Evolutionary conservation across 2,329 filamentous ascomycete genomes (phyloP).

Genomic region (Ophiostoma perfectum): DNA sequence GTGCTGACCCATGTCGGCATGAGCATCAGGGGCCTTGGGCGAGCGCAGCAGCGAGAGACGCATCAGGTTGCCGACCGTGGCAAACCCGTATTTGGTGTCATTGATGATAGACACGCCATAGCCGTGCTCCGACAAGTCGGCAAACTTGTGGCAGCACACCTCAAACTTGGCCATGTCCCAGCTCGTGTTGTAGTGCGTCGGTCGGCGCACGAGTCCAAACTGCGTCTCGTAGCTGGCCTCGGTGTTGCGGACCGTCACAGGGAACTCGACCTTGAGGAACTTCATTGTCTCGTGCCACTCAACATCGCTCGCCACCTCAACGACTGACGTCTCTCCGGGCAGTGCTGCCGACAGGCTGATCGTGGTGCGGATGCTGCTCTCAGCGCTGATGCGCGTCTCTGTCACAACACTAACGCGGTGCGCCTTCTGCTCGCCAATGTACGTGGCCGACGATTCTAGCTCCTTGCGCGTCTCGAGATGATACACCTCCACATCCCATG

Average conservation of each 20-base stretch:
- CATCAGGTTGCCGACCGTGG: slow-evolving; percentile 63
- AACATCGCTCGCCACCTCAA: slow-evolving; percentile 80
- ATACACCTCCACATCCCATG: slow-evolving; percentile 96
- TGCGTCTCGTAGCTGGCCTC: slow-evolving; percentile 95
- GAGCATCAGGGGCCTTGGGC: slow-evolving; percentile 62
- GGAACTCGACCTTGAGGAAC: slow-evolving; percentile 98
- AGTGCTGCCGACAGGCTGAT: slow-evolving; percentile 70
- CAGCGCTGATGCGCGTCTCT: slow-evolving; percentile 78
- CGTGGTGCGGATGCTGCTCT: slow-evolving; percentile 80
- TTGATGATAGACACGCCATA: slow-evolving; percentile 67
- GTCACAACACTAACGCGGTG: slow-evolving; percentile 78
- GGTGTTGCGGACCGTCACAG: slow-evolving; percentile 82
- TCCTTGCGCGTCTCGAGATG: slow-evolving; percentile 83
- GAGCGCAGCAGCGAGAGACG: slow-evolving; percentile 58
- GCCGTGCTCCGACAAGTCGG: slow-evolving; percentile 62
- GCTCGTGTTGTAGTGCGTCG: slow-evolving; percentile 95
- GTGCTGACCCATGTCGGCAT: slow-evolving; percentile 64
- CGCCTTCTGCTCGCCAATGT: slow-evolving; percentile 63
- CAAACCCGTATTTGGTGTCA: slow-evolving; percentile 66
- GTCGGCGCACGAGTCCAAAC: slow-evolving; percentile 79
- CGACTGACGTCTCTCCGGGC: slow-evolving; percentile 58
- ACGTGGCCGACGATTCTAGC: slow-evolving; percentile 61
- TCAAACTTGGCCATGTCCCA: slow-evolving; percentile 80
- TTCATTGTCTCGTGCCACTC: slow-evolving; percentile 97
- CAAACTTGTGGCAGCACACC: slow-evolving; percentile 70